These are phyloP conservation scores for Ophiocordyceps polyrhachis-furcata DNA, from an alignment of 2,329 filamentous ascomycete species.

Conservation along the genomic window DNA sequence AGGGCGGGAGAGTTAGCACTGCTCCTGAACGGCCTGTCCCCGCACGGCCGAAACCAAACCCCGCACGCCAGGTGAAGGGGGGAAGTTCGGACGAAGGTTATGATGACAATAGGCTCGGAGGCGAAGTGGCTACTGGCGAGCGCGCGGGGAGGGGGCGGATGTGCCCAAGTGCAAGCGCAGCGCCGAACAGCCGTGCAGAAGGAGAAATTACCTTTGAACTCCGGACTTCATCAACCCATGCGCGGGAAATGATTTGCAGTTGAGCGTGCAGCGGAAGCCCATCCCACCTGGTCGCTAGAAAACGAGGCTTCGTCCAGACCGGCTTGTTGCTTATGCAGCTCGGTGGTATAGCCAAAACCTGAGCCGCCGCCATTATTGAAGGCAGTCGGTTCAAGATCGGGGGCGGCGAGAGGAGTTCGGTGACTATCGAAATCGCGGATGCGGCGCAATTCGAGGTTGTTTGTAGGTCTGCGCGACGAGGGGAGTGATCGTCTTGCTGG, in stretches of 20 bases:
- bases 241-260: constrained; percentile 19
- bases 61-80: background rate
- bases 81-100: background rate
- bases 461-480: too few species aligned
- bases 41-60: background rate
- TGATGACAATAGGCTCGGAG: background rate
- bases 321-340: constrained; percentile 21
- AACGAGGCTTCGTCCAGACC: constrained; percentile 17
- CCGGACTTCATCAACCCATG: constrained; percentile 16
- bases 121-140: background rate
- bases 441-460: too few species aligned
- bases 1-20: background rate
- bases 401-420: constrained; percentile 7
- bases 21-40: background rate
- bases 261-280: constrained; percentile 13
- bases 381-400: too few species aligned
- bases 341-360: constrained; percentile 24
- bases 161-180: background rate
- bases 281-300: constrained; percentile 10
- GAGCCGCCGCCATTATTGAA: constrained; percentile 33
- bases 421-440: constrained; percentile 4
- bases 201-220: constrained; percentile 2
- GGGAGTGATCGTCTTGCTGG: too few species aligned
- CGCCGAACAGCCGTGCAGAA: background rate
- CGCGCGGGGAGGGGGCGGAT: background rate